Evolutionary conservation across 768 basidiomycete genomes (phyloP).

Genomic region (Neoboletus subvelutipes): DNA sequence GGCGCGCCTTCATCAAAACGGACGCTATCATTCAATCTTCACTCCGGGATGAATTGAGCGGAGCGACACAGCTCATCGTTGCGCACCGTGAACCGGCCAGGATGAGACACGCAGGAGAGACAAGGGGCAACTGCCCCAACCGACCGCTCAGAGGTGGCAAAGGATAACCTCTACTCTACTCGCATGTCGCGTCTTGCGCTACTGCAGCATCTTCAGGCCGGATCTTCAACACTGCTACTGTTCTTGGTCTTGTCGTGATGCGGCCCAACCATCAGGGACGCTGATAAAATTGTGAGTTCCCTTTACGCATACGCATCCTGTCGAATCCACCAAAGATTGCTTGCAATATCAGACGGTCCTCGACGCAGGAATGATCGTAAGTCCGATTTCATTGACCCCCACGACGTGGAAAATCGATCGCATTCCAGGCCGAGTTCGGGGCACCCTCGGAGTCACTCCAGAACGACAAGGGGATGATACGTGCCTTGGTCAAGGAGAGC

Average conservation of each 20-base stretch:
- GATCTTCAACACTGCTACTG: too few species aligned
- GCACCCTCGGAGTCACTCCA: constrained; percentile 48
- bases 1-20: constrained; percentile 31
- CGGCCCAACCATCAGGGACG: constrained; percentile 65
- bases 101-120: too few species aligned
- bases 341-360: constrained; percentile 39
- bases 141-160: too few species aligned
- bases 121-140: too few species aligned
- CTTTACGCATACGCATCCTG: background rate
- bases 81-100: too few species aligned
- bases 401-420: background rate
- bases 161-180: too few species aligned
- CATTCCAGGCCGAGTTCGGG: constrained; percentile 44
- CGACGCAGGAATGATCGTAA: constrained; percentile 41
- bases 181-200: too few species aligned
- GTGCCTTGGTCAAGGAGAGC: constrained; percentile 57
- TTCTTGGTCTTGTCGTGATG: too few species aligned
- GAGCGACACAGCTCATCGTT: constrained; percentile 54
- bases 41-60: constrained; percentile 45
- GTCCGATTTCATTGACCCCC: constrained; percentile 4
- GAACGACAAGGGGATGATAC: constrained; percentile 50
- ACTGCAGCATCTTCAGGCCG: too few species aligned
- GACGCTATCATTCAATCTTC: constrained; percentile 54
- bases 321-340: background rate
- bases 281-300: constrained; percentile 51